Percentiles rank a stretch among this genome's conserved stretches.
These are phyloP conservation scores for Psilocybe mexicana DNA, from an alignment of 1,284 basidiomycete genomes.

Conservation along the genomic window DNA sequence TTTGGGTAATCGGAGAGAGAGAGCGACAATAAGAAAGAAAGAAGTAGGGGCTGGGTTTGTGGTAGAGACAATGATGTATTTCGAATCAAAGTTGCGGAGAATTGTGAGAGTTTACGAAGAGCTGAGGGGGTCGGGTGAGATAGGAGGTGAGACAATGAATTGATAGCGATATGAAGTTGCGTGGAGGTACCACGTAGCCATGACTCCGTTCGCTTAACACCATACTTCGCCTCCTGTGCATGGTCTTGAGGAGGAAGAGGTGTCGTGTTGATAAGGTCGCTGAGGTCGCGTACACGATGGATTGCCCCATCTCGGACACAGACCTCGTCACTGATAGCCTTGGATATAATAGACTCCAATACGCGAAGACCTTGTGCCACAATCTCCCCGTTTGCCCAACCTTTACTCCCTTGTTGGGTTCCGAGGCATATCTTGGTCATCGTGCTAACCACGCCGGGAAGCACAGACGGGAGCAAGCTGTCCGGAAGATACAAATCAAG, in stretches of 20 bases:
- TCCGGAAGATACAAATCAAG: slow-evolving; percentile 64
- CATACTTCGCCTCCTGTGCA: slow-evolving; percentile 33
- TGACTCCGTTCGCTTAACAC: slow-evolving; percentile 50
- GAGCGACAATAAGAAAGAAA: slow-evolving; percentile 69
- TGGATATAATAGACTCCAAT: slow-evolving; percentile 56
- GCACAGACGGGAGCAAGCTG: slow-evolving; percentile 65
- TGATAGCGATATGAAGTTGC: slow-evolving; percentile 69
- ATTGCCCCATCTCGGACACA: slow-evolving; percentile 66
- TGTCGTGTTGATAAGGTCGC: slow-evolving; percentile 44
- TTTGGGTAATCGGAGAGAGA: slow-evolving; percentile 53
- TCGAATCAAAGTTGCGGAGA: slow-evolving; percentile 56
- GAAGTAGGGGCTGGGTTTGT: slow-evolving; percentile 61
- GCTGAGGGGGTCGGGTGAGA: slow-evolving; percentile 69
- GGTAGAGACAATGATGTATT: slow-evolving; percentile 62
- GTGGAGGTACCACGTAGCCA: slow-evolving; percentile 68
- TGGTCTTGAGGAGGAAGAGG: slow-evolving; percentile 1
- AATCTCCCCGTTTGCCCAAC: slow-evolving; percentile 65
- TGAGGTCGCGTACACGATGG: slow-evolving; percentile 53
- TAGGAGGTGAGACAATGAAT: slow-evolving; percentile 57
- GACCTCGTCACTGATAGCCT: slow-evolving; percentile 62
- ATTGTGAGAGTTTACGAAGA: slow-evolving; percentile 52
- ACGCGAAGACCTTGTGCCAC: slow-evolving; percentile 60
- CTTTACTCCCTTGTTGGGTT: slow-evolving; percentile 51
- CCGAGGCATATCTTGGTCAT: slow-evolving; percentile 71
- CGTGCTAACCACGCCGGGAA: slow-evolving; percentile 80